Conservation (phyloP, 1,284 basidiomycete genomes). For the Ganoderma sinense region DNA sequence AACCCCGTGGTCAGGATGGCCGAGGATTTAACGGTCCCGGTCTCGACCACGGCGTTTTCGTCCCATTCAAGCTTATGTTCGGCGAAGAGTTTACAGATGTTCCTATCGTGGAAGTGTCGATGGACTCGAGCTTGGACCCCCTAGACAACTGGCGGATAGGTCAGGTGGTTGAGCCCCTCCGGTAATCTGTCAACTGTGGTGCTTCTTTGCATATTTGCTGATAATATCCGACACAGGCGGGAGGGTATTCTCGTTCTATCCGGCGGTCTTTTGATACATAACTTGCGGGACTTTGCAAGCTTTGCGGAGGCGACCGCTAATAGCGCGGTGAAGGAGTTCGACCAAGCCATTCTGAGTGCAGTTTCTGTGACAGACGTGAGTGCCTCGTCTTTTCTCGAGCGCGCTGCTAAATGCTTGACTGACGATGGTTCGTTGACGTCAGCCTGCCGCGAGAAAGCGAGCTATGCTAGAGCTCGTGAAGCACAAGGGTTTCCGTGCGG, state of each 20-base stretch:
- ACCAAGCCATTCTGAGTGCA: constrained; percentile 66
- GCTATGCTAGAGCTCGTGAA: constrained; percentile 57
- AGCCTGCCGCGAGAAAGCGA: constrained; percentile 50
- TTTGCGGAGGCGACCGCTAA: constrained; percentile 60
- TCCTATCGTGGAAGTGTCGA: constrained; percentile 76
- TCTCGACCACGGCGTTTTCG: constrained; percentile 76
- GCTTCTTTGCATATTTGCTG: constrained; percentile 8
- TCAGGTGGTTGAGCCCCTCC: constrained; percentile 63
- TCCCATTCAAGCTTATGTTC: constrained; percentile 83
- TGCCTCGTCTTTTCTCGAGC: constrained; percentile 27
- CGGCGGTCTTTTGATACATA: constrained; percentile 76
- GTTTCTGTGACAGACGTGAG: constrained; percentile 57
- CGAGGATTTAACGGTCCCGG: constrained; percentile 69
- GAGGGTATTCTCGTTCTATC: constrained; percentile 76
- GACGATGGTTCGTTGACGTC: constrained; percentile 13
- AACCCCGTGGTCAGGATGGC: constrained; percentile 72
- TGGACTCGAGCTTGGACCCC: constrained; percentile 67
- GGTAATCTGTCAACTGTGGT: constrained; percentile 43
- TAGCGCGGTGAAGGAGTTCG: constrained; percentile 60
- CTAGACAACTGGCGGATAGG: constrained; percentile 72
- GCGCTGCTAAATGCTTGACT: constrained; percentile 15
- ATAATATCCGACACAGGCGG: constrained; percentile 43
- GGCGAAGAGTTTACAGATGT: constrained; percentile 64
- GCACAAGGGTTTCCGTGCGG: constrained; percentile 66
- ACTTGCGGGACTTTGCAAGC: constrained; percentile 61